Base-by-base conservation (phyloP, 2,329 filamentous ascomycete species). In the Fusarium sp. region DNA sequence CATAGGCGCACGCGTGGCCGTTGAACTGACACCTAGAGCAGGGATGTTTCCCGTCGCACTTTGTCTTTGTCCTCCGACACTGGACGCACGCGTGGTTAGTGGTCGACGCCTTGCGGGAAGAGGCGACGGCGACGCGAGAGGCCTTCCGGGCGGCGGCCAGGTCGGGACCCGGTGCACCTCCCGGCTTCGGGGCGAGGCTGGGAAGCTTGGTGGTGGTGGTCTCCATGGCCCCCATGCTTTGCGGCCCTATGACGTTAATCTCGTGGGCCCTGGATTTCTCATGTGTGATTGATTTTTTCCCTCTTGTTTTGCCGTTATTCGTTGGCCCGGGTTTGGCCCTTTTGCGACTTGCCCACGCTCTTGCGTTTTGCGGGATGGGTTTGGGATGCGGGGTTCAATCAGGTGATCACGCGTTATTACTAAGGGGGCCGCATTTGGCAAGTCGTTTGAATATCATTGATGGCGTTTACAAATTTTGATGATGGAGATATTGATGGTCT, bases 61-160 rank as follows among this genome's bases (percentile, higher is more conserved):
- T 72, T 20, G 50, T 66, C 45, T 71, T 73, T 35, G 60, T 60
- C 45, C 70, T 73, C 6, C 70, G 66, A 14, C 70, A 73, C 5
- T 38, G 58, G 3, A 66, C 29, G 9, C 61, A 69, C 5, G 71
- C 71, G 10, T 61, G 45, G 13, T 65, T 69, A 1, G 57, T 72
- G 1, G 57, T 71, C 29, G 57, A 42, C 8, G 52, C 3, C 45
- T 72, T 74, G 29, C 70, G 67, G 11, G 60, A 45, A 11, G 38
- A 35, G 6, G 37, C 20, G 47, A 27, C 27, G 47, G 24, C 47
- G 47, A 52, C 27, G 11, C 56, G 56, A 3, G 47, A n/a, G 11
- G 24, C 52, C n/a, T 27, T 35, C 9, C 47, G 40, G 13, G n/a
- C 24, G 4, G 64, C 7, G 7, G 31, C 6, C 20, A 18, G 16